Base-by-base conservation (phyloP, 2,329 filamentous ascomycete species). In the Cladosporium halotolerans region DNA sequence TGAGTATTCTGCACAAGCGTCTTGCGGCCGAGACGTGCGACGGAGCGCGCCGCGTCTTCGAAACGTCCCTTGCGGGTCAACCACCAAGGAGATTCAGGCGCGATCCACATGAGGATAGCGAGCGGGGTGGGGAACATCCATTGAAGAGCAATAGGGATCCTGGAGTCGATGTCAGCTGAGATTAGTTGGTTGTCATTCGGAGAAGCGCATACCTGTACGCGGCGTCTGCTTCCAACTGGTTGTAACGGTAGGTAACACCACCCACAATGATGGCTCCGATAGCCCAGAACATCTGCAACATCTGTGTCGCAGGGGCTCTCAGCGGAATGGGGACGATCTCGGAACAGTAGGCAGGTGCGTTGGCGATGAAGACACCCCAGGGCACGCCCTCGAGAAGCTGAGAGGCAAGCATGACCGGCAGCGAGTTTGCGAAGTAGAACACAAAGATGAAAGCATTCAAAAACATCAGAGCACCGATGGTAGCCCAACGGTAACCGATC, bases 331-430 rank as follows among this genome's bases (percentile, higher is more conserved):
- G 81, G 2, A 82, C 79, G 53, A 85, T 81, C 65, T 85, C 82
- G 61, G 69, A 70, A 66, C 76, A 80, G 71, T 84, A 85, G 6
- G 82, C 81, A 1, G 82, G 82, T 7, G 81, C 76, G 63, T 83
- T 83, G 63, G 81, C 80, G 59, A 83, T 82, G 66, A 85, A 85
- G 62, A 85, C 77, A 28, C 82, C 82, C 82, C 82, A 85, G 2
- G 82, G 82, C 3, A 85, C 63, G 56, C 82, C 82, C 66, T 83
- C 80, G 44, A 84, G 73, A 51, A 81, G 68, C 70, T 84, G 81
- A 40, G 75, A 71, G 3, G 73, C 73, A 61, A 82, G 76, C 46
- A 77, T 67, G 48, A 78, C 64, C 2, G 68, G 57, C 23, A 76
- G 69, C 3, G 72, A 74, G 36, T 76, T 57, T 48, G 71, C 77